Evolutionary conservation across 306 rosid genomes (phyloP).

Genomic region (Sechiopsis laciniata): DNA sequence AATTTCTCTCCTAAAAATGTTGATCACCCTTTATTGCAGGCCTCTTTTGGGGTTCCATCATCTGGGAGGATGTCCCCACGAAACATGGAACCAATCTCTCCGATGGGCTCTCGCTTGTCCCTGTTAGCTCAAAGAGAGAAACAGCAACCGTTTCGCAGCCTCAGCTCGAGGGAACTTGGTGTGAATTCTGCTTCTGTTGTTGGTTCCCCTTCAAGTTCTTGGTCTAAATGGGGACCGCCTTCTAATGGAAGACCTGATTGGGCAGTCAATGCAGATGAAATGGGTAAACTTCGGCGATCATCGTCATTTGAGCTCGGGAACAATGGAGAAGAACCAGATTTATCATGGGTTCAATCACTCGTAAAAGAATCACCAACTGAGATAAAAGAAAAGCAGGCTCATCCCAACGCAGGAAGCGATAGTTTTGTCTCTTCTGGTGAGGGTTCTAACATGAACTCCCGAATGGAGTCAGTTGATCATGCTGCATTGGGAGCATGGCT

Average conservation of each 20-base stretch:
- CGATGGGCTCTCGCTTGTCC: conserved; percentile 65
- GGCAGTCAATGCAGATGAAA: conserved; percentile 61
- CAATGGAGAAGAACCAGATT: conserved; percentile 89
- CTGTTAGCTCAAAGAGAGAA: conserved; percentile 73
- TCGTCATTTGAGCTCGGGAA: conserved; percentile 82
- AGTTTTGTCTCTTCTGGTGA: conserved; percentile 36
- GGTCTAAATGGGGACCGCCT: conserved; percentile 78
- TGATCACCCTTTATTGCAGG: conserved; percentile 63
- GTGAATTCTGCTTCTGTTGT: conserved; percentile 45
- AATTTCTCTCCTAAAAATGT: conserved; percentile 58
- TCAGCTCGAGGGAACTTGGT: conserved; percentile 82
- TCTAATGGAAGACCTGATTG: conserved; percentile 72
- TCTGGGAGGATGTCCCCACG: conserved; percentile 91
- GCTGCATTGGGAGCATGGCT: conserved; percentile 60
- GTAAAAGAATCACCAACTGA: conserved; percentile 89
- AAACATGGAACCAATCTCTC: conserved; percentile 77
- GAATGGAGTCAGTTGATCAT: conserved; percentile 46
- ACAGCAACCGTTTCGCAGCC: conserved; percentile 85
- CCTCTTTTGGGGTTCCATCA: conserved; percentile 60
- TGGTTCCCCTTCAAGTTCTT: conserved; percentile 52
- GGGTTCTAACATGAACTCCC: conserved; percentile 40
- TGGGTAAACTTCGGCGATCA: conserved; percentile 69
- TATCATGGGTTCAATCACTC: conserved; percentile 95
- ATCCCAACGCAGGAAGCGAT: conserved; percentile 28
- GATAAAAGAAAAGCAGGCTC: conserved; percentile 47